These are phyloP conservation scores for Letharia columbiana DNA, from an alignment of 495 filamentous ascomycete species.

Conservation along the genomic window DNA sequence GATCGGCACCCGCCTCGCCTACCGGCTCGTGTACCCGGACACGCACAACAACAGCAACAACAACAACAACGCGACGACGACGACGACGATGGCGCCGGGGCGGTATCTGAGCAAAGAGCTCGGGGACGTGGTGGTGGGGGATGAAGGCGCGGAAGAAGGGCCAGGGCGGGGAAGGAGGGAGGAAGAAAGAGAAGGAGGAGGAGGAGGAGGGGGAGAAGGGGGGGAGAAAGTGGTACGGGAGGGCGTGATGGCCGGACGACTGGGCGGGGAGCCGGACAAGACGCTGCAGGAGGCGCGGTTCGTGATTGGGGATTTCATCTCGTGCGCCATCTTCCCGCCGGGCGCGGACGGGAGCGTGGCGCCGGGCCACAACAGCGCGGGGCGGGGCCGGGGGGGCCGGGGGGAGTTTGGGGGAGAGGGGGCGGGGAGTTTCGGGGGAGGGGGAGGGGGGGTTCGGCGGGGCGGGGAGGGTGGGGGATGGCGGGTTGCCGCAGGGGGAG, in stretches of 20 bases:
- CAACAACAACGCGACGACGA: conserved; percentile 16
- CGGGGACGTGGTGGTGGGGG: conserved; percentile 72
- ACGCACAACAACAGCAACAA: conserved; percentile 37
- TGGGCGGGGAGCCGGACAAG: conserved; percentile 56
- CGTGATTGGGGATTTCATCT: conserved; percentile 81
- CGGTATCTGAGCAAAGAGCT: conserved; percentile 68
- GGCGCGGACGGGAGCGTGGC: conserved; percentile 64
- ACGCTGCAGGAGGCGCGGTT: conserved; percentile 68
- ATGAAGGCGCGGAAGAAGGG: conserved; percentile 24
- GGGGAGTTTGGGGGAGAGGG: conserved; percentile 37
- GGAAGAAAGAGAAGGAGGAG: conserved; percentile 37
- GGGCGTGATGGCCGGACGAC: conserved; percentile 29
- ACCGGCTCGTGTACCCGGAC: conserved; percentile 81
- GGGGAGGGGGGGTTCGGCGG: conserved; percentile 44
- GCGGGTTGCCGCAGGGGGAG: conserved; percentile 44
- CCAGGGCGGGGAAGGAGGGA: conserved; percentile 23
- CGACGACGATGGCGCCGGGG: conserved; percentile 35
- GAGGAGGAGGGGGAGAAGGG: conserved; percentile 17
- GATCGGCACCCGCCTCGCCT: conserved; percentile 74
- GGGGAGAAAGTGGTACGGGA: conserved; percentile 19
- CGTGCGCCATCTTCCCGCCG: conserved; percentile 70
- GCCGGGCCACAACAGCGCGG: conserved; percentile 26
- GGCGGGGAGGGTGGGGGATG: conserved; percentile 30
- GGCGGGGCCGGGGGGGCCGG: conserved; percentile 26
- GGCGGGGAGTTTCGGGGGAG: conserved; percentile 50